Conservation (phyloP, 495 filamentous ascomycete species). For the Podospora conica region DNA sequence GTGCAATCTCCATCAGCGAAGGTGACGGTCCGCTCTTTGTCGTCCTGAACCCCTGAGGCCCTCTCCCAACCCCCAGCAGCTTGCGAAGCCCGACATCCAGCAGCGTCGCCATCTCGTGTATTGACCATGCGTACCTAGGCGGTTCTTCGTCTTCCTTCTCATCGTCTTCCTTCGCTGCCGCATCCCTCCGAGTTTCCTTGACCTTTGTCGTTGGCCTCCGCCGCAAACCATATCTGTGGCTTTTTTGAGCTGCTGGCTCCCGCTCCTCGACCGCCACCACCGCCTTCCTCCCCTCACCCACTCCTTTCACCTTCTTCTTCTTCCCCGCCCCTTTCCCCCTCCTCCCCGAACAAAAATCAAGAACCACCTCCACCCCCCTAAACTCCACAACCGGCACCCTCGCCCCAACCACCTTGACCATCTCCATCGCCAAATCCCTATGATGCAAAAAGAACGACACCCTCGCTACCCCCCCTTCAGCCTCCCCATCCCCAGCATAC, state of each 20-base stretch:
- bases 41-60: constrained; percentile 19
- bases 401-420: constrained; percentile 9
- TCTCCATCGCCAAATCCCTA: constrained; percentile 23
- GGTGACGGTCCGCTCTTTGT: constrained; percentile 14
- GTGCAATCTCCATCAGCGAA: constrained; percentile 39
- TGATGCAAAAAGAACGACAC: constrained; percentile 26
- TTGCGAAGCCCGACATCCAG: constrained; percentile 31
- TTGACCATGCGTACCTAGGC: background rate
- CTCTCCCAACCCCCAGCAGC: constrained; percentile 29
- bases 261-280: no score
- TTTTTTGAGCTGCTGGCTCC: background rate
- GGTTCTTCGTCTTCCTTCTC: background rate
- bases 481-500: background rate
- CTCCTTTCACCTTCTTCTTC: background rate
- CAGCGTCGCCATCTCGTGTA: constrained; percentile 22
- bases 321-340: background rate
- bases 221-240: background rate
- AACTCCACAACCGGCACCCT: constrained; percentile 28
- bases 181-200: background rate
- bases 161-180: background rate
- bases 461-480: background rate
- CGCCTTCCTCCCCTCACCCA: background rate
- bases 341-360: constrained; percentile 8
- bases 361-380: constrained; percentile 25
- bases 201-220: constrained; percentile 8